Percentiles rank a stretch among this genome's conserved stretches.
Evolutionary conservation across 2,329 filamentous ascomycete species (phyloP).

Genomic region (Apiospora malaysiana): DNA sequence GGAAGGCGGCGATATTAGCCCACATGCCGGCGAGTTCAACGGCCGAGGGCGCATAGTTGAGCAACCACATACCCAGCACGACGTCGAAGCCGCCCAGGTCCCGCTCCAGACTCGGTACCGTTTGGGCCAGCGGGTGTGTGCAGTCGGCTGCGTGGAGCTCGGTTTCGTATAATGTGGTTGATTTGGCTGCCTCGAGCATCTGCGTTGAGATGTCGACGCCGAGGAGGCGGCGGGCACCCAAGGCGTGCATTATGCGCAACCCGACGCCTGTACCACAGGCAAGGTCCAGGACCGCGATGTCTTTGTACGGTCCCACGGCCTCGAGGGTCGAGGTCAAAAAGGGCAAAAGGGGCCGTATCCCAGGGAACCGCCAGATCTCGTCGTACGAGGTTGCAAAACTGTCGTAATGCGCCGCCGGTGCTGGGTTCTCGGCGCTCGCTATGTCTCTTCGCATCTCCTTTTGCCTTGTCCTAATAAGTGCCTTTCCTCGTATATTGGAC

Average conservation of each 20-base stretch:
- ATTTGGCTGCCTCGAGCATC: slow-evolving; percentile 21
- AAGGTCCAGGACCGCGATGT: slow-evolving; percentile 11
- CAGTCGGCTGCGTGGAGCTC: slow-evolving; percentile 16
- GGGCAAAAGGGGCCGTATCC: slow-evolving; percentile 18
- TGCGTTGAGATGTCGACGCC: slow-evolving; percentile 22
- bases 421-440: not conserved
- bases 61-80: slow-evolving; percentile 21
- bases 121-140: not conserved
- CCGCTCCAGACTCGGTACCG: not conserved
- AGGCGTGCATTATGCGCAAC: slow-evolving; percentile 13
- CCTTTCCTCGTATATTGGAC: not conserved
- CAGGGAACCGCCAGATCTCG: slow-evolving; percentile 18
- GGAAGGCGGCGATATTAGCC: slow-evolving; percentile 21
- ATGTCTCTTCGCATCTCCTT: not conserved
- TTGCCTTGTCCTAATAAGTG: not conserved
- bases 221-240: slow-evolving; percentile 12
- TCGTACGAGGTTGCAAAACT: slow-evolving; percentile 21
- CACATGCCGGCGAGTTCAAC: slow-evolving; percentile 22
- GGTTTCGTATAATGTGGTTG: not conserved
- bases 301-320: not conserved
- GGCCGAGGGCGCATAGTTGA: slow-evolving; percentile 21
- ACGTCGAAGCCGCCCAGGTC: slow-evolving; percentile 19
- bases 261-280: slow-evolving; percentile 21
- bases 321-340: slow-evolving; percentile 13
- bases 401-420: slow-evolving; percentile 19